These are phyloP conservation scores for Rhynchospora tenuis DNA, from an alignment of 176 grass and related monocot species.

Conservation along the genomic window DNA sequence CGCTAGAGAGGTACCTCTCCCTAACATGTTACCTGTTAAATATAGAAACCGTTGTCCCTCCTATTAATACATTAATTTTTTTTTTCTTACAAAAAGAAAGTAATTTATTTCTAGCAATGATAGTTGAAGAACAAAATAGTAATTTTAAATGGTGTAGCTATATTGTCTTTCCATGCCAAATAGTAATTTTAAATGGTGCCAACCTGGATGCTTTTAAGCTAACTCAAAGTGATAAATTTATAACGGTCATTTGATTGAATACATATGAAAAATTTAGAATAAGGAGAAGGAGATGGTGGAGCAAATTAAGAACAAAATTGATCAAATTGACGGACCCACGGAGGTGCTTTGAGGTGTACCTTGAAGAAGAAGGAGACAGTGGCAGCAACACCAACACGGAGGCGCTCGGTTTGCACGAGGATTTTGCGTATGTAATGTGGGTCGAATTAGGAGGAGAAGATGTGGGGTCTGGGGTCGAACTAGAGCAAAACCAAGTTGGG, in stretches of 20 bases:
- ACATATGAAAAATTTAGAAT: background rate
- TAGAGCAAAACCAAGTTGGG: too few relatives aligned
- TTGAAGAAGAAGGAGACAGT: too few relatives aligned
- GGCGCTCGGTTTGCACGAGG: too few relatives aligned
- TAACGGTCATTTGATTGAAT: background rate
- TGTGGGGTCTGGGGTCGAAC: too few relatives aligned
- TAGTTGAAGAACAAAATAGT: background rate
- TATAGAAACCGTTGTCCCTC: background rate
- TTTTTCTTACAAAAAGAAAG: background rate
- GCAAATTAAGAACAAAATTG: too few relatives aligned
- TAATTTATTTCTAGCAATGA: background rate
- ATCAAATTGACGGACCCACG: too few relatives aligned
- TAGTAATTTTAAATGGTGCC: background rate
- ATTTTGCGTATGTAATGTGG: too few relatives aligned
- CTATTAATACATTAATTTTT: background rate
- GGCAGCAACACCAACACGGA: too few relatives aligned
- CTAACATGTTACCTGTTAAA: background rate
- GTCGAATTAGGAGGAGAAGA: too few relatives aligned
- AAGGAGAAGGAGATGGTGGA: too few relatives aligned
- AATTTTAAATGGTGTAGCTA: background rate
- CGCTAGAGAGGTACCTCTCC: constrained; percentile 53
- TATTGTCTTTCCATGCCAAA: background rate
- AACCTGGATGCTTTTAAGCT: background rate
- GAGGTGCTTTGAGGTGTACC: too few relatives aligned
- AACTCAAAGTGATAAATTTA: background rate